phyloP scores from a whole-genome alignment of 306 rosid genomes.

The Trifolium dubium region DNA sequence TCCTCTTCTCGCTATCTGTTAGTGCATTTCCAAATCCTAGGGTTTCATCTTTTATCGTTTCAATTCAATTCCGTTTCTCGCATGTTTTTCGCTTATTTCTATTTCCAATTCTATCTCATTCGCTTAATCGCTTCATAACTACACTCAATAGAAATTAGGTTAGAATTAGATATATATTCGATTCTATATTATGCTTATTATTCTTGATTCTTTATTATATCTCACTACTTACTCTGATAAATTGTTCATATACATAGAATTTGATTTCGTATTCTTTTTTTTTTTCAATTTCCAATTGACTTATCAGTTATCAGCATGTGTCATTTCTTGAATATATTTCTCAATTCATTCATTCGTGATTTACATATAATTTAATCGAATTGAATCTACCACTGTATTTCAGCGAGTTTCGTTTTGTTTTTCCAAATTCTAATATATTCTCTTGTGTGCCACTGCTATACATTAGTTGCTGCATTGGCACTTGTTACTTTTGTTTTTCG shows the following conservation, averaged over 20 bases:
- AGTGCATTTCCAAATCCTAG: constrained; percentile 42
- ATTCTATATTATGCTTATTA: not conserved
- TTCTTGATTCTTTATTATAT: not conserved
- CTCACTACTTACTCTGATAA: not conserved
- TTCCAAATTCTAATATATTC: too few relatives aligned
- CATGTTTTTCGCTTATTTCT: too few relatives aligned
- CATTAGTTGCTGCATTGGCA: not conserved
- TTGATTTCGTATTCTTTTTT: not conserved
- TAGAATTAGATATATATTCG: constrained; percentile 1
- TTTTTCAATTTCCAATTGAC: constrained; percentile 10
- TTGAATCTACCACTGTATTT: not conserved
- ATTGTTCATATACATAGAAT: constrained; percentile 4
- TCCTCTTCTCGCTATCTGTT: constrained; percentile 98
- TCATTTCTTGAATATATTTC: not conserved
- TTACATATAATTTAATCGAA: not conserved
- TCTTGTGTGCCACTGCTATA: not conserved
- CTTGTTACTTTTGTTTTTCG: constrained; percentile 19
- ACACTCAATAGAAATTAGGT: not conserved
- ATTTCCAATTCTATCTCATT: too few relatives aligned
- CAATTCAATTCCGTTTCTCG: constrained; percentile 23
- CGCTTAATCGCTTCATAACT: not conserved
- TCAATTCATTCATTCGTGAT: not conserved
- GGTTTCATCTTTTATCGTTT: constrained; percentile 48
- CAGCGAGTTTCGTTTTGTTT: not conserved
- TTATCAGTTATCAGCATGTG: not conserved